Base-by-base conservation (phyloP, 805 yeast genomes). In the Tetrapisispora pingtungensis region DNA sequence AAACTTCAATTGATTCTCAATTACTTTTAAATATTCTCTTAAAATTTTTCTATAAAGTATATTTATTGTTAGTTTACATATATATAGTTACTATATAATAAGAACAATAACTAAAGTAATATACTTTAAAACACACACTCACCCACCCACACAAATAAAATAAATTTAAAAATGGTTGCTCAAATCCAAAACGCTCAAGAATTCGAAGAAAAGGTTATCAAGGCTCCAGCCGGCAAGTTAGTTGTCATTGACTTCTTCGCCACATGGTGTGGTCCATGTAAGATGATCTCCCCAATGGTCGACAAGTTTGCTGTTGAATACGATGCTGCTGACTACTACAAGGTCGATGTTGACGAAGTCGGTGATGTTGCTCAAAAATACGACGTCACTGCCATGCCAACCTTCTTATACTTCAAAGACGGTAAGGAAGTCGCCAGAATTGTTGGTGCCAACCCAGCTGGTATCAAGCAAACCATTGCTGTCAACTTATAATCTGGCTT, bases 191-290 rank as follows among this genome's bases (percentile, higher is more conserved):
- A 73, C 45, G 64, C 70, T 48, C 66, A 64, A 44, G 89, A 88
- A 65, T 90, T 89, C 75, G 69, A 76, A 44, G 26, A 37, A 37
- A 70, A 72, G 47, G 82, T 80, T 53, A 73, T 84, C 59, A 52
- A 67, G 44, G 75, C 82, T 59, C 56, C 67, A 46, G 72, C 72
- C 58, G 77, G 76, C 54, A 84, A 83, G 57, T 73, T 87, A 61
- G 89, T 87, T 55, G 89, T 93, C 56, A 86, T 93, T 55, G 97
- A 93, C 73, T 93, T 90, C 73, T 89, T 78, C 63, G 97, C 97
- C 58, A 80, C 89, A 49, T 93, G 97, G 97, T 90, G 98, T 70
- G 97, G 97, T 56, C 97, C 98, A 50, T 90, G 98, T 75, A 93
- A 90, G 77, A 85, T 85, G 80, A 83, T 93, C 69, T 89, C 96